A percentile compares a stretch with the other conserved stretches of the same genome.
Evolutionary conservation across 2,329 filamentous ascomycete genomes (phyloP).

Genomic region (Phialophora chinensis): DNA sequence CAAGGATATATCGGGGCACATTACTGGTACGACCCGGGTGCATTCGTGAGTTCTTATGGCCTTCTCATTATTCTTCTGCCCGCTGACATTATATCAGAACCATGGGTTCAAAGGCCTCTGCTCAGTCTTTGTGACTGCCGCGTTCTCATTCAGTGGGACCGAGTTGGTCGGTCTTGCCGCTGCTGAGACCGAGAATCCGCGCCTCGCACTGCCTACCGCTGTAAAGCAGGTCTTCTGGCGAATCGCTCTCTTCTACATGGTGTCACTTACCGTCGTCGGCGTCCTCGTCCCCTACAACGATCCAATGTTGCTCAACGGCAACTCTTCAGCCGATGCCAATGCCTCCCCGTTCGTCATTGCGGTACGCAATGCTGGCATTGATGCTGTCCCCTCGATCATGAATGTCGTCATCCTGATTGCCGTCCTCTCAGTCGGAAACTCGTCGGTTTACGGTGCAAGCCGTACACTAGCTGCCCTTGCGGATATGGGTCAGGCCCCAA

Average conservation of each 20-base stretch:
- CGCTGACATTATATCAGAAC: conserved; percentile 71
- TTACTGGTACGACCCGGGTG: conserved; percentile 81
- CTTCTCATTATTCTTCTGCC: conserved; percentile 39
- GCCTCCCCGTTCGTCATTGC: conserved; percentile 94
- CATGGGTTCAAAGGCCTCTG: conserved; percentile 71
- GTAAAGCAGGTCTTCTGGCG: conserved; percentile 94
- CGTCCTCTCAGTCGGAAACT: conserved; percentile 89
- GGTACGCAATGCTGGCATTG: conserved; percentile 81
- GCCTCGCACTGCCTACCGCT: conserved; percentile 78
- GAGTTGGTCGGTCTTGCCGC: conserved; percentile 67
- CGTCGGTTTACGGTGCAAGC: conserved; percentile 87
- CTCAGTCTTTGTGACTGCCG: conserved; percentile 67
- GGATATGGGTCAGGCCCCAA: conserved; percentile 83
- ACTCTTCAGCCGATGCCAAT: conserved; percentile 67
- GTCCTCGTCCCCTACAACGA: conserved; percentile 80
- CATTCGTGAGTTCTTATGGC: conserved; percentile 51
- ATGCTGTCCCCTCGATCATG: conserved; percentile 83
- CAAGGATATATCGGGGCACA: conserved; percentile 76
- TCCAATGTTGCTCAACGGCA: conserved; percentile 63
- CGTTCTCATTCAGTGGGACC: conserved; percentile 67
- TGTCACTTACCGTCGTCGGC: conserved; percentile 79
- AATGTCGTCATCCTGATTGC: conserved; percentile 93
- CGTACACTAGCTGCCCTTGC: conserved; percentile 88
- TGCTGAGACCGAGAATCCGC: conserved; percentile 63
- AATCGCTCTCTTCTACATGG: conserved; percentile 87